phyloP scores from a whole-genome alignment of 2,329 filamentous ascomycete species.

The Alternaria sp. region DNA sequence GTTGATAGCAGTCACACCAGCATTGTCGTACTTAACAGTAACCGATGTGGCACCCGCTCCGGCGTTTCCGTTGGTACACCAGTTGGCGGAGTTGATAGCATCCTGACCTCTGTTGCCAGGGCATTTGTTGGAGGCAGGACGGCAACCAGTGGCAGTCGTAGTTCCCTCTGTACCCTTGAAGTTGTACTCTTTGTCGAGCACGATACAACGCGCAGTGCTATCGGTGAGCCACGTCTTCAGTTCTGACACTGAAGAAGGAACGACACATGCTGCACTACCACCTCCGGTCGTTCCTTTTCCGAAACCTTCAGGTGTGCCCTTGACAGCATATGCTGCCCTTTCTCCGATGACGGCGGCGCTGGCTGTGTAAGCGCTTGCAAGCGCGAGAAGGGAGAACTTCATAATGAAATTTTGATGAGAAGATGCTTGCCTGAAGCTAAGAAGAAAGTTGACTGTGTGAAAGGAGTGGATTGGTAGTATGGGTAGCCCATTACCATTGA shows the following conservation, averaged over 20 bases:
- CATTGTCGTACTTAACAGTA: slow-evolving; percentile 44
- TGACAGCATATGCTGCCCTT: slow-evolving; percentile 1
- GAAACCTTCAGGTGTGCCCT: slow-evolving; percentile 15
- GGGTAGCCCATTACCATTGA: not conserved
- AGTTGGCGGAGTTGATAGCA: slow-evolving; percentile 61
- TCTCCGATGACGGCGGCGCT: slow-evolving; percentile 10
- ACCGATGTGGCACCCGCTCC: slow-evolving; percentile 16
- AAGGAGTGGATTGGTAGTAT: not conserved
- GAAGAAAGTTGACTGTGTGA: not conserved
- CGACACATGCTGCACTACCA: slow-evolving; percentile 21
- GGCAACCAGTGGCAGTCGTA: slow-evolving; percentile 35
- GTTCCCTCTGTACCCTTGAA: slow-evolving; percentile 36
- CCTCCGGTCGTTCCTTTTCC: slow-evolving; percentile 22
- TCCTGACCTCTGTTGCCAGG: slow-evolving; percentile 64
- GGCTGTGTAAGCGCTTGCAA: slow-evolving; percentile 7
- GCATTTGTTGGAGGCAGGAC: slow-evolving; percentile 51
- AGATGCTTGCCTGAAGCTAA: not conserved
- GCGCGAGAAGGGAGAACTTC: slow-evolving; percentile 11
- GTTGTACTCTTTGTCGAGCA: slow-evolving; percentile 42
- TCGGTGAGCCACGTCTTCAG: slow-evolving; percentile 40
- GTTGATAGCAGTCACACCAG: slow-evolving; percentile 33
- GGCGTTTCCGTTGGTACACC: slow-evolving; percentile 26
- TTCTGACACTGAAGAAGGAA: slow-evolving; percentile 18
- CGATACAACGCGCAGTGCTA: slow-evolving; percentile 47
- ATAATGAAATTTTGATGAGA: not conserved